Percentiles rank a stretch among this genome's conserved stretches.
phyloP scores from a whole-genome alignment of 805 yeast genomes.

The Kuraishia capsulata region DNA sequence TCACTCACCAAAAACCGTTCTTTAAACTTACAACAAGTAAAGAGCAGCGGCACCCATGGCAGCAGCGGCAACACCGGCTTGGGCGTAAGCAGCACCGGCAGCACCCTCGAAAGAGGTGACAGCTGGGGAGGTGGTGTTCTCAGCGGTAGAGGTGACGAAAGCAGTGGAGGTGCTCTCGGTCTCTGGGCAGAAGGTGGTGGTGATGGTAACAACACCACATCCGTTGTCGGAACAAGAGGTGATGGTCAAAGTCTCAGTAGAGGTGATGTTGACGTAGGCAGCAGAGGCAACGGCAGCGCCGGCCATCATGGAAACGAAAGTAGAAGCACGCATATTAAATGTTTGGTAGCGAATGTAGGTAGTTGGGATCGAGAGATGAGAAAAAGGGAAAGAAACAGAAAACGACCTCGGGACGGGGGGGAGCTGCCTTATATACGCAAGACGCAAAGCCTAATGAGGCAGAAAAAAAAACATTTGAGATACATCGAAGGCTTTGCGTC shows the following conservation, averaged over 20 bases:
- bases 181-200: constrained; percentile 16
- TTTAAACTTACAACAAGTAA: constrained; percentile 1
- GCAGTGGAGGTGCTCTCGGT: constrained; percentile 2
- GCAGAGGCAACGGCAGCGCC: constrained; percentile 2
- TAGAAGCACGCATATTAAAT: constrained; percentile 2
- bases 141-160: constrained; percentile 3
- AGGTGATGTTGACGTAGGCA: constrained; percentile 3
- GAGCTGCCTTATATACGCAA: no score
- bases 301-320: constrained; percentile 1
- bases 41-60: constrained; percentile 2
- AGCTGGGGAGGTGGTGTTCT: constrained; percentile 3
- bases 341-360: background rate
- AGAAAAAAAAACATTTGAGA: no score
- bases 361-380: background rate
- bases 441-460: no score
- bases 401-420: no score
- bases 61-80: constrained; percentile 4
- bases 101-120: constrained; percentile 3
- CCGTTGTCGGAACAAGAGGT: constrained; percentile 23
- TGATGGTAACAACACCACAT: constrained; percentile 19
- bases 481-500: no score
- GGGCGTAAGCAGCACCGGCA: constrained; percentile 2
- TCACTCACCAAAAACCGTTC: background rate
- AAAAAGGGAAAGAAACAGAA: background rate
- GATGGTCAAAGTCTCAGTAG: constrained; percentile 13